Evolutionary conservation across 1,284 basidiomycete species (phyloP).

Genomic region (Leucoagaricus sp.): DNA sequence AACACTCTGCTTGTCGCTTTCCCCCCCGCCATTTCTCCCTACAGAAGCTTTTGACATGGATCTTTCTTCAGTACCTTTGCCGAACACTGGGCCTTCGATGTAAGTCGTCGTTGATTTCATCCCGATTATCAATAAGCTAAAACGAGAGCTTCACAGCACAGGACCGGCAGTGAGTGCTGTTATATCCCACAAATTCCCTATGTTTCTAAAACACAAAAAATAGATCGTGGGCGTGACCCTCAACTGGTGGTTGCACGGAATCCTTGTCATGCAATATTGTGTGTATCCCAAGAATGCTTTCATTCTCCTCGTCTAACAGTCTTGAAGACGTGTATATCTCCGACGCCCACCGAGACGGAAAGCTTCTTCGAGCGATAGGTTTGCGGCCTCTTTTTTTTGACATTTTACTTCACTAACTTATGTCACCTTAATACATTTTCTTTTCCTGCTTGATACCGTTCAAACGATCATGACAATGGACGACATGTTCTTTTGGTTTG

Average conservation of each 20-base stretch:
- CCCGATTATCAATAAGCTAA: background rate
- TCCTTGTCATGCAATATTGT: conserved; percentile 14
- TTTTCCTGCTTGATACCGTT: conserved; percentile 6
- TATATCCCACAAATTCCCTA: background rate
- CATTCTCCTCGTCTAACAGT: background rate
- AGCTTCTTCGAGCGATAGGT: background rate
- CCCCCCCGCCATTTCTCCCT: too few species aligned
- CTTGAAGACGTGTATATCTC: conserved; percentile 1
- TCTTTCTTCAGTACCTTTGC: background rate
- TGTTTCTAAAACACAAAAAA: background rate
- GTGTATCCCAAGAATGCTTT: background rate
- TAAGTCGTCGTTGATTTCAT: background rate
- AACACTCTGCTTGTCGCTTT: too few species aligned
- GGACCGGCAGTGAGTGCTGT: background rate
- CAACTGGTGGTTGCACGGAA: conserved; percentile 14
- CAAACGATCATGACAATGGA: conserved; percentile 10
- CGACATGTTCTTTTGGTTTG: conserved; percentile 13
- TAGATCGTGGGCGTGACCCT: conserved; percentile 8
- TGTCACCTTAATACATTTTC: conserved; percentile 6
- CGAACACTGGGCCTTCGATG: background rate
- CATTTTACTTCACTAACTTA: background rate
- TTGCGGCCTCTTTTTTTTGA: background rate
- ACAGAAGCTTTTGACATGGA: background rate
- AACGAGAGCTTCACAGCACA: background rate
- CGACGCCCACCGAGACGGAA: background rate